A percentile compares a stretch with the other conserved stretches of the same genome.
These are phyloP conservation scores for Epichloe festucae DNA, from an alignment of 2,329 filamentous ascomycete genomes.

Conservation along the genomic window DNA sequence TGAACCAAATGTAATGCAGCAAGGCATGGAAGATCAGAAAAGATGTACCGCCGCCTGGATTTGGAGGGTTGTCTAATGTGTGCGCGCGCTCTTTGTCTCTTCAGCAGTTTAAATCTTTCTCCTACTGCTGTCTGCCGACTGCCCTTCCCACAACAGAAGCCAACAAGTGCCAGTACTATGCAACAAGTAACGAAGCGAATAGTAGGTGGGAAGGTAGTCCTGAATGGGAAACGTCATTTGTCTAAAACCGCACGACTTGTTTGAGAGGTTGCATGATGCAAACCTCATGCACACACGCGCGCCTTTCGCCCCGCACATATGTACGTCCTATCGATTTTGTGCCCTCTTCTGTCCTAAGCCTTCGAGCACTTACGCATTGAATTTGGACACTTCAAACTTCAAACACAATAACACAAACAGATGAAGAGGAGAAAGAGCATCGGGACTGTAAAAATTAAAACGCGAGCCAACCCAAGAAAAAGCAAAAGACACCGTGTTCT, in stretches of 20 bases:
- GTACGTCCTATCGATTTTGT: neutral
- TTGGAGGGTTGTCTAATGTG: too few relatives aligned
- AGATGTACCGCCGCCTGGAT: too few relatives aligned
- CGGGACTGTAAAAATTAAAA: conserved; percentile 3
- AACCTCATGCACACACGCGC: neutral
- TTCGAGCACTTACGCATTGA: neutral
- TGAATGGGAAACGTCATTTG: neutral
- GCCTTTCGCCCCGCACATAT: conserved; percentile 1
- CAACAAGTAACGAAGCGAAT: neutral
- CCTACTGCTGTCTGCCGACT: too few relatives aligned
- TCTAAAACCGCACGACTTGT: conserved; percentile 2
- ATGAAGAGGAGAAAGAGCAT: neutral
- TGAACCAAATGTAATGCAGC: too few relatives aligned
- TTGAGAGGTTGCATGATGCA: neutral
- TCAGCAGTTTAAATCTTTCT: too few relatives aligned
- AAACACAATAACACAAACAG: neutral
- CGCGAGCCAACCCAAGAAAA: conserved; percentile 2
- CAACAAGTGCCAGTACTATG: neutral
- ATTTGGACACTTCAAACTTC: neutral
- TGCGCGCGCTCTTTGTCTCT: too few relatives aligned
- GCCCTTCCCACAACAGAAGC: neutral
- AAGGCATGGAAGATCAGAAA: too few relatives aligned
- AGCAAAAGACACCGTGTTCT: neutral
- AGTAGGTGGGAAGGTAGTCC: neutral
- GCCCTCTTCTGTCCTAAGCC: neutral